phyloP scores from a whole-genome alignment of 208 protist genomes.

The Plasmodiophora brassicae region DNA sequence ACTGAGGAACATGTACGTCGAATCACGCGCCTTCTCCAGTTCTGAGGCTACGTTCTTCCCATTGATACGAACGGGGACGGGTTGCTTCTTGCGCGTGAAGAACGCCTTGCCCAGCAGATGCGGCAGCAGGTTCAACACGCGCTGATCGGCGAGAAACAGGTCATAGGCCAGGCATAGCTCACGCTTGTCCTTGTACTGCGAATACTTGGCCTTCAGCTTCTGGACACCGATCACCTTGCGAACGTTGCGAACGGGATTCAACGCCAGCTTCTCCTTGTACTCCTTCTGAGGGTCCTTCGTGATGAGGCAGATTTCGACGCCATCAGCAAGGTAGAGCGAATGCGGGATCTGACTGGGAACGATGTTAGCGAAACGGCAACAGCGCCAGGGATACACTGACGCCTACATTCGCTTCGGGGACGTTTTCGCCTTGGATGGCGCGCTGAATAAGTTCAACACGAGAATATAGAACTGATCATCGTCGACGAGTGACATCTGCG shows the following conservation, averaged over 20 bases:
- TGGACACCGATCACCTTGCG: slow-evolving; percentile 47
- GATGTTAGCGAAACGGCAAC: not conserved
- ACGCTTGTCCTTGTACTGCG: slow-evolving; percentile 50
- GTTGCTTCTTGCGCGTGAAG: slow-evolving; percentile 48
- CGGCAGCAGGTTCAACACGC: slow-evolving; percentile 43
- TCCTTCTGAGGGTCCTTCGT: slow-evolving; percentile 45
- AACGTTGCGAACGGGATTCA: slow-evolving; percentile 41
- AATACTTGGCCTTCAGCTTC: slow-evolving; percentile 51
- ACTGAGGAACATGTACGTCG: slow-evolving; percentile 32
- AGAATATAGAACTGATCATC: not conserved
- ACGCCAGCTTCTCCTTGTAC: slow-evolving; percentile 44
- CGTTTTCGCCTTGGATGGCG: not conserved
- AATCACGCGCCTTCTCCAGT: slow-evolving; percentile 28
- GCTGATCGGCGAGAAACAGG: slow-evolving; percentile 50
- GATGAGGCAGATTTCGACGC: slow-evolving; percentile 48
- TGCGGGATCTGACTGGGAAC: slow-evolving; percentile 42
- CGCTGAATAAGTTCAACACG: not conserved
- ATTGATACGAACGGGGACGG: slow-evolving; percentile 32
- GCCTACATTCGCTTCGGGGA: not conserved
- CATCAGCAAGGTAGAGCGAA: slow-evolving; percentile 39
- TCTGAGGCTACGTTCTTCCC: not conserved
- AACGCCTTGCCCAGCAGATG: slow-evolving; percentile 49
- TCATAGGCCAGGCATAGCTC: slow-evolving; percentile 44
- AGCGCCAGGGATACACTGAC: not conserved
- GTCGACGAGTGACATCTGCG: not conserved